Percentiles rank a stretch among this genome's conserved stretches.
Conservation (phyloP, 2,329 filamentous ascomycete genomes). For the Byssothecium circinans region DNA sequence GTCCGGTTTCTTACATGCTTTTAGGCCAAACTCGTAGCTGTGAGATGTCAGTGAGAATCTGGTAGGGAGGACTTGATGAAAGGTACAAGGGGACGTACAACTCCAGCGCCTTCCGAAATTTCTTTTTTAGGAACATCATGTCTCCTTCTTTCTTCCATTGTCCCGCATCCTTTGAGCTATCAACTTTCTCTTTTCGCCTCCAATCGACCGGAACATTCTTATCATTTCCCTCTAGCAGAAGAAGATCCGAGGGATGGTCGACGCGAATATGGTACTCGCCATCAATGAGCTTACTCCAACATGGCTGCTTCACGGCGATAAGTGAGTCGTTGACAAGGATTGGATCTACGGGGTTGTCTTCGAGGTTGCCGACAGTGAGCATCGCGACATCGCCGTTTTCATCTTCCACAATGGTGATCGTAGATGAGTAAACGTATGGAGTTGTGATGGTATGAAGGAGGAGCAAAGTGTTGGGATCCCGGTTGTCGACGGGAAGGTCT, state of each 20-base stretch:
- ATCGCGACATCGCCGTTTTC: constrained; percentile 17
- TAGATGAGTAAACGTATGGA: constrained; percentile 26
- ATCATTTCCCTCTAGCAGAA: constrained; percentile 11
- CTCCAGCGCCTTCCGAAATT: constrained; percentile 22
- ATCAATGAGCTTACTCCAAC: constrained; percentile 17
- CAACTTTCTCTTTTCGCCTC: constrained; percentile 4
- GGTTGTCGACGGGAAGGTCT: constrained; percentile 10
- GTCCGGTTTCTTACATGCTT: not conserved
- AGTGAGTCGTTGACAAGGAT: constrained; percentile 15
- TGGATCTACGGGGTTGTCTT: constrained; percentile 24
- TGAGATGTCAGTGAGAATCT: not conserved
- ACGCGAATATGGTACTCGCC: constrained; percentile 23
- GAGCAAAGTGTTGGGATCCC: constrained; percentile 10
- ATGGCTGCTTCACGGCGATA: constrained; percentile 24
- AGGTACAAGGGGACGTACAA: constrained; percentile 12
- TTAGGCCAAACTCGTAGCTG: constrained; percentile 21
- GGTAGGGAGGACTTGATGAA: not conserved
- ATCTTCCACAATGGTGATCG: constrained; percentile 23
- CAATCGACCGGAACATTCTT: constrained; percentile 12
- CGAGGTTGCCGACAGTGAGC: constrained; percentile 27
- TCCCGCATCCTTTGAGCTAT: constrained; percentile 1
- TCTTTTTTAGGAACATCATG: constrained; percentile 28
- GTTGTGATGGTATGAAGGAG: constrained; percentile 20
- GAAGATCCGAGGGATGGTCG: constrained; percentile 28
- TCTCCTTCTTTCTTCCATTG: constrained; percentile 30